phyloP scores from a whole-genome alignment of 2,329 filamentous ascomycete genomes.

The Talaromyces sp. region DNA sequence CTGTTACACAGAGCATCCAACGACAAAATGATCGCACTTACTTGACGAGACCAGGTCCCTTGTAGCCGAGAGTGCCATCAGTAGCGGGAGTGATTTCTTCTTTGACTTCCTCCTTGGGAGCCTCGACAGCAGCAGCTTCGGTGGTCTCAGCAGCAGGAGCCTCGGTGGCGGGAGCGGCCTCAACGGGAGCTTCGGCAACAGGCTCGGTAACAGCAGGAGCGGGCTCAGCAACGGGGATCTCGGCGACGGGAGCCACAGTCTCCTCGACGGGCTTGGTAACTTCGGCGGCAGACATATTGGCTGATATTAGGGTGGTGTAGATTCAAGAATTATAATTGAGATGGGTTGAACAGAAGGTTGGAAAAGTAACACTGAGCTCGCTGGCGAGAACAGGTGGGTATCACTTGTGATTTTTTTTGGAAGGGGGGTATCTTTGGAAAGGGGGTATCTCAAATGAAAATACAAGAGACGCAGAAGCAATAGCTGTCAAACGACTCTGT shows the following conservation, averaged over 20 bases:
- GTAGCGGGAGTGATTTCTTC: constrained; percentile 63
- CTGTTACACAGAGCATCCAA: background rate
- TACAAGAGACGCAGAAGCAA: constrained; percentile 27
- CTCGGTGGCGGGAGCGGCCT: constrained; percentile 48
- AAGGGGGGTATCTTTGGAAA: constrained; percentile 25
- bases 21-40: constrained; percentile 51
- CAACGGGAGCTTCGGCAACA: constrained; percentile 70
- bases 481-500: constrained; percentile 32
- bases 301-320: constrained; percentile 13
- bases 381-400: constrained; percentile 18
- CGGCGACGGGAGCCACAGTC: constrained; percentile 53
- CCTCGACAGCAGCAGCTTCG: constrained; percentile 30
- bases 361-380: constrained; percentile 13
- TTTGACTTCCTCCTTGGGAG: constrained; percentile 31
- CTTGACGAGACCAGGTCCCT: constrained; percentile 86
- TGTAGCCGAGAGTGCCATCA: constrained; percentile 84
- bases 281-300: constrained; percentile 62
- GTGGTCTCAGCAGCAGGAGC: constrained; percentile 36
- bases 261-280: constrained; percentile 67
- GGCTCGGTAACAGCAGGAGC: constrained; percentile 57
- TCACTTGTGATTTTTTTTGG: constrained; percentile 12
- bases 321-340: constrained; percentile 5
- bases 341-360: background rate
- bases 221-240: constrained; percentile 40
- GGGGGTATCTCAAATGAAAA: constrained; percentile 36